A percentile compares a stretch with the other conserved stretches of the same genome.
These are phyloP conservation scores for Aspergillus puulaauensis DNA, from an alignment of 2,329 filamentous ascomycete genomes.

Conservation along the genomic window DNA sequence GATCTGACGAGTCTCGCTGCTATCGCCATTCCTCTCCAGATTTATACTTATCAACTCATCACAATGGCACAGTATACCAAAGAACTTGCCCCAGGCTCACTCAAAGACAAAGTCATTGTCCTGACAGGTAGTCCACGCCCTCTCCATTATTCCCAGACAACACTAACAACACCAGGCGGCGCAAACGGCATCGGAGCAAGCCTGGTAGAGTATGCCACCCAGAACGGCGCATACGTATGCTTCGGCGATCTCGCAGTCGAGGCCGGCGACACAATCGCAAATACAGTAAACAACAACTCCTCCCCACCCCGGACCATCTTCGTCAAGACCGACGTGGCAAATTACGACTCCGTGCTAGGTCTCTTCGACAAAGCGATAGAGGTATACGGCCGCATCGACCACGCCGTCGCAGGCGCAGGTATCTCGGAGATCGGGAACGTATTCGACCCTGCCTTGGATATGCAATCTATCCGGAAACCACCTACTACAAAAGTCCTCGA, in stretches of 20 bases:
- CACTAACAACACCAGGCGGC: slow-evolving; percentile 33
- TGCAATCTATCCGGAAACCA: slow-evolving; percentile 45
- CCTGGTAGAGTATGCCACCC: slow-evolving; percentile 40
- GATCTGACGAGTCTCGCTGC: too few relatives aligned
- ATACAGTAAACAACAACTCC: neutral
- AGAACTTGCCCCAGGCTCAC: slow-evolving; percentile 2
- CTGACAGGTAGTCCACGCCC: slow-evolving; percentile 10
- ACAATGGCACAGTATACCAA: slow-evolving; percentile 16
- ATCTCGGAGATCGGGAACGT: slow-evolving; percentile 47
- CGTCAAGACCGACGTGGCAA: slow-evolving; percentile 46
- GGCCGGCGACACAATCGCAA: slow-evolving; percentile 30
- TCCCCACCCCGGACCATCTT: slow-evolving; percentile 31
- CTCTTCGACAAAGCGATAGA: slow-evolving; percentile 49
- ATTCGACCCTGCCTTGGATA: slow-evolving; percentile 46
- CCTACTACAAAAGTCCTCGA: slow-evolving; percentile 42
- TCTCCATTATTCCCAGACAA: too few relatives aligned
- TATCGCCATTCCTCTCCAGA: too few relatives aligned
- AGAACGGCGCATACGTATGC: slow-evolving; percentile 42
- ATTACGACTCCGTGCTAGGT: slow-evolving; percentile 45
- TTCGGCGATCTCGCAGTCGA: slow-evolving; percentile 45
- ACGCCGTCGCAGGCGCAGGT: slow-evolving; percentile 50
- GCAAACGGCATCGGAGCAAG: slow-evolving; percentile 48
- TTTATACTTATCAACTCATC: too few relatives aligned
- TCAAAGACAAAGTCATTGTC: slow-evolving; percentile 19
- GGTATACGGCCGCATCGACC: slow-evolving; percentile 47